Percentiles rank a stretch among this genome's conserved stretches.
Conservation (phyloP, 208 protist species). For the Polymyxa betae region DNA sequence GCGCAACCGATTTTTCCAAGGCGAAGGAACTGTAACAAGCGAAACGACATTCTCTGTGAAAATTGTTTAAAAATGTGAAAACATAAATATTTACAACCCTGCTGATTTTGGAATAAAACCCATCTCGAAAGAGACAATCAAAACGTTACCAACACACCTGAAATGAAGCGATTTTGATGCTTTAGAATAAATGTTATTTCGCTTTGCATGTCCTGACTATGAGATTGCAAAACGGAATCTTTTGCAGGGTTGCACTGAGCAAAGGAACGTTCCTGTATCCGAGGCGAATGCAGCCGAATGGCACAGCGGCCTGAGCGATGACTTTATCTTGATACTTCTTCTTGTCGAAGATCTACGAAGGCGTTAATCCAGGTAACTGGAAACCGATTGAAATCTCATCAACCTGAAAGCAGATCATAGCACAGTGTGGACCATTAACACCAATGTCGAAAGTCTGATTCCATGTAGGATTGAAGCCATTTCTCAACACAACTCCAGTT, state of each 20-base stretch:
- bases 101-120: too few species aligned
- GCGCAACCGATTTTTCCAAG: too few species aligned
- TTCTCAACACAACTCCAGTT: not conserved
- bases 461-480: slow-evolving; percentile 37
- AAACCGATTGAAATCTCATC: not conserved
- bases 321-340: not conserved
- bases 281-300: slow-evolving; percentile 40
- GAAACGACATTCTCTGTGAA: too few species aligned
- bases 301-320: slow-evolving; percentile 1
- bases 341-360: slow-evolving; percentile 41
- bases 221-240: not conserved
- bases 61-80: too few species aligned
- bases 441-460: slow-evolving; percentile 13
- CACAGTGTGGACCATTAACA: slow-evolving; percentile 19
- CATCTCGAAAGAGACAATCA: too few species aligned
- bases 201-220: not conserved
- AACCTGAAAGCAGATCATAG: slow-evolving; percentile 25
- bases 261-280: slow-evolving; percentile 34
- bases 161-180: too few species aligned
- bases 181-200: not conserved
- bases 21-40: too few species aligned
- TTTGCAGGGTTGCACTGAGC: slow-evolving; percentile 10
- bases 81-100: too few species aligned
- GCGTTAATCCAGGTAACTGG: not conserved
- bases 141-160: too few species aligned